These are phyloP conservation scores for Heracleum sosnowskyi DNA, from an alignment of 129 eudicot genomes.

Conservation along the genomic window DNA sequence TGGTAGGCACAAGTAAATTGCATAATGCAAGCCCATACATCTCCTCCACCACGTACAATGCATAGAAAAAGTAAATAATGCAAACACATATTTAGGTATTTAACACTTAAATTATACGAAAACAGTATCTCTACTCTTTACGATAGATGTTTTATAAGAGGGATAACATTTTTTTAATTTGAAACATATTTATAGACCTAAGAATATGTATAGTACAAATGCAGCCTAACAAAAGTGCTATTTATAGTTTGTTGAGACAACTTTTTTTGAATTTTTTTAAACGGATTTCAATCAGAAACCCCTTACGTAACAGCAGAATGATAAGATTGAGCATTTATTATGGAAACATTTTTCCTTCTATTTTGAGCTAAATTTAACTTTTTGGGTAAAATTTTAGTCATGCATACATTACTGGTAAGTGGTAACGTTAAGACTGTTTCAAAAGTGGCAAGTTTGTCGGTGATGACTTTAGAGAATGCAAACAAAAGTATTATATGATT, in stretches of 20 bases:
- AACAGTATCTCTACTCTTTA: too few species aligned
- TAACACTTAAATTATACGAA: too few species aligned
- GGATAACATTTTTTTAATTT: too few species aligned
- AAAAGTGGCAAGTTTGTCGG: background rate
- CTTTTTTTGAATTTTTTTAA: too few species aligned
- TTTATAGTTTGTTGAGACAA: background rate
- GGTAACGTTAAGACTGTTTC: background rate
- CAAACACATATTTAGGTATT: too few species aligned
- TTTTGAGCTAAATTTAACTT: background rate
- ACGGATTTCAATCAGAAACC: background rate
- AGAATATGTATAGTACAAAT: too few species aligned
- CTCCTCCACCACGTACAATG: too few species aligned
- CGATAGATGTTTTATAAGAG: too few species aligned
- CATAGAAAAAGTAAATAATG: too few species aligned
- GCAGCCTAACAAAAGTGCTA: background rate
- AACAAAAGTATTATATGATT: background rate
- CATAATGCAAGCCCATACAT: background rate
- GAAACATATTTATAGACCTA: too few species aligned
- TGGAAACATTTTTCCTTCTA: background rate
- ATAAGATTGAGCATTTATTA: constrained; percentile 1
- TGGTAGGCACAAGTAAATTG: background rate
- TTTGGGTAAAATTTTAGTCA: background rate
- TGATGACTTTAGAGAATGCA: background rate
- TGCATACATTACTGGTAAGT: background rate
- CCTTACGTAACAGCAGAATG: background rate